Evolutionary conservation across 768 basidiomycete genomes (phyloP).

Genomic region (Boletellus emodensis): DNA sequence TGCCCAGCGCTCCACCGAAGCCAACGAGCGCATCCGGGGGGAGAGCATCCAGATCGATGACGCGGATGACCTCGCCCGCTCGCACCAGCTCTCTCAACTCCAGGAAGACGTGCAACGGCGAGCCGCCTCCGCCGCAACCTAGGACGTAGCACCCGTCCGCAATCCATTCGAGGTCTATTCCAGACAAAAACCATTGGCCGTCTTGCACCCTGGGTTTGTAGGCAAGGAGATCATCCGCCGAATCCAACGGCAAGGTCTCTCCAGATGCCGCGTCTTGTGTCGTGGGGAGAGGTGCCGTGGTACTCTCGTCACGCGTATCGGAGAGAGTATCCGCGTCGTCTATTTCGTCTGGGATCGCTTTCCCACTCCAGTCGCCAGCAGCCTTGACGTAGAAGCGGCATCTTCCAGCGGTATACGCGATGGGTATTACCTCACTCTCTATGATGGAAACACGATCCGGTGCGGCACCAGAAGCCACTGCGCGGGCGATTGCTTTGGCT

Average conservation of each 20-base stretch:
- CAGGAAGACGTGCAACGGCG: conserved; percentile 49
- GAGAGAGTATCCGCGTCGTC: conserved; percentile 10
- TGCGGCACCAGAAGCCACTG: conserved; percentile 45
- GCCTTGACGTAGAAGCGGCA: conserved; percentile 54
- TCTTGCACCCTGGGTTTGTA: conserved; percentile 40
- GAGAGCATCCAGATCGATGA: conserved; percentile 44
- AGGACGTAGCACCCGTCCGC: conserved; percentile 61
- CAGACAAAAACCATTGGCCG: conserved; percentile 43
- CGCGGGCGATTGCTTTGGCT: conserved; percentile 39
- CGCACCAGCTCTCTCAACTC: conserved; percentile 51
- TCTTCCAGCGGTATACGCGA: conserved; percentile 32
- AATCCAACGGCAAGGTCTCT: conserved; percentile 14
- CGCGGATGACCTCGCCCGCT: conserved; percentile 41
- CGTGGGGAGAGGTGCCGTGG: background rate
- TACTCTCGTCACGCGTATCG: conserved; percentile 3
- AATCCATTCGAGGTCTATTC: conserved; percentile 54
- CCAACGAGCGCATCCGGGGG: conserved; percentile 39
- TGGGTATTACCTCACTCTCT: conserved; percentile 52
- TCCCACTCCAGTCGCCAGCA: conserved; percentile 46
- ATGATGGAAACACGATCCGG: conserved; percentile 44
- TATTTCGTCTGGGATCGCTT: conserved; percentile 18
- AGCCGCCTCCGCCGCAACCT: conserved; percentile 62
- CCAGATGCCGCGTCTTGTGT: conserved; percentile 4
- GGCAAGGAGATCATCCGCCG: conserved; percentile 25
- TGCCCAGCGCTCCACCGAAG: conserved; percentile 43